Evolutionary conservation across 2,329 filamentous ascomycete genomes (phyloP).

Genomic region (Hypoxylon sp.): DNA sequence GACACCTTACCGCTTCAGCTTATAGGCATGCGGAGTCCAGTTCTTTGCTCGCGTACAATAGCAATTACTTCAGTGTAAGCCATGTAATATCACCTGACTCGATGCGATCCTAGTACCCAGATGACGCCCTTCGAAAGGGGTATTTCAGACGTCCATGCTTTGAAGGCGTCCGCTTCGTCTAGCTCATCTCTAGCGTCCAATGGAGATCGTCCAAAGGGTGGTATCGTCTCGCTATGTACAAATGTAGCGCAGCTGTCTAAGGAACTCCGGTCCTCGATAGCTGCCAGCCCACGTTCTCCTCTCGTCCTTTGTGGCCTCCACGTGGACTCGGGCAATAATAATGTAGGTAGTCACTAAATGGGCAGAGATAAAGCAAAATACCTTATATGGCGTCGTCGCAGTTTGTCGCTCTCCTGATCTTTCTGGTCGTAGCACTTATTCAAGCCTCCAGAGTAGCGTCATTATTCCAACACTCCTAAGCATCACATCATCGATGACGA

Average conservation of each 20-base stretch:
- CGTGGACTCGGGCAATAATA: conserved; percentile 27
- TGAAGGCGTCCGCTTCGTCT: conserved; percentile 34
- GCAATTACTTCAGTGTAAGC: not conserved
- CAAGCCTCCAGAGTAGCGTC: conserved; percentile 22
- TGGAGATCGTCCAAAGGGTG: conserved; percentile 35
- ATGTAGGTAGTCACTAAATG: conserved; percentile 8
- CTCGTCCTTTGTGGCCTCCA: conserved; percentile 11
- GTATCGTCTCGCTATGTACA: conserved; percentile 51
- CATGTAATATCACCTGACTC: not conserved
- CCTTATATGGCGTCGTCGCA: conserved; percentile 4
- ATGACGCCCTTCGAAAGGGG: conserved; percentile 12
- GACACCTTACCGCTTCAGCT: not conserved
- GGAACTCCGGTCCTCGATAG: conserved; percentile 27
- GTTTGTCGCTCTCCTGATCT: conserved; percentile 21
- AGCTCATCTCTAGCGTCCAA: conserved; percentile 34
- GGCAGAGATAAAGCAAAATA: conserved; percentile 29
- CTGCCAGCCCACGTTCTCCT: conserved; percentile 17
- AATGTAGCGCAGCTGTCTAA: conserved; percentile 27
- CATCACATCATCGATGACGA: not conserved
- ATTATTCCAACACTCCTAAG: conserved; percentile 37
- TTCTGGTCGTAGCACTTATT: conserved; percentile 29
- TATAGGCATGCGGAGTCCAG: not conserved
- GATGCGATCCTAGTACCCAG: not conserved
- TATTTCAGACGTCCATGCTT: conserved; percentile 25
- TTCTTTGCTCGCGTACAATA: not conserved